Base-by-base conservation (phyloP, 352 stramenopile genomes). In the Pythium periplocum region DNA sequence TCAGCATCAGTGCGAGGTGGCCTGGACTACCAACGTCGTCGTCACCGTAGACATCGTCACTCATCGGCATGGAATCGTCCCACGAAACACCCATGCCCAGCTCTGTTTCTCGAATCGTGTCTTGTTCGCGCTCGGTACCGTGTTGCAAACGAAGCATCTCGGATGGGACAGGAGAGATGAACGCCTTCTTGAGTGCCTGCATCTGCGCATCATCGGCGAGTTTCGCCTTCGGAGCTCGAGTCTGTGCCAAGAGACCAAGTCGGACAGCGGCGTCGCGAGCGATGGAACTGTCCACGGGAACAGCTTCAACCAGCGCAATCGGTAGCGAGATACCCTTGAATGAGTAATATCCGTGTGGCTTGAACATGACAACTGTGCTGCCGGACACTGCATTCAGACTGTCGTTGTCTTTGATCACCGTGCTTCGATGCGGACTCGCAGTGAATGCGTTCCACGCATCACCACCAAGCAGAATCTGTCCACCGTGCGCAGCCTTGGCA, bases 291-390 rank as follows among this genome's bases (percentile, higher is more conserved):
- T 89, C 76, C 42, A 92, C 61, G 7, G 84, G 82, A 34, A 95
- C 83, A 3, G 81, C 80, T 61, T 95, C 84, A 31, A 95, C 67
- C 33, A 95, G 71, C 0, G 68, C 78, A 47, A 92, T 95, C 5
- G 80, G 82, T 45, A 78, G 59, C 2, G 78, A 83, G n/a, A 95
- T 95, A 34, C 84, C 84, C 62, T 95, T 95, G 63, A 95, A 95
- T 41, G 46, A 72, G 53, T 88, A 95, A 66, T 91, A 83, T 1
- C 82, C 84, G 39, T 95, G 84, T 12, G 70, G 66, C 58, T 89
- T 89, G 64, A 95, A 95, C 69, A 91, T 79, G 49, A 89, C 89
- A 26, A 90, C 64, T 6, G 80, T 87, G 31, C 69, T 77, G 4
- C 68, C 72, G 0, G 64, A 57, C 1, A 84, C 36, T 6, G 76